Evolutionary conservation across 371 early-diverging fungal species (phyloP).

Genomic region (Lichtheimia corymbifera): DNA sequence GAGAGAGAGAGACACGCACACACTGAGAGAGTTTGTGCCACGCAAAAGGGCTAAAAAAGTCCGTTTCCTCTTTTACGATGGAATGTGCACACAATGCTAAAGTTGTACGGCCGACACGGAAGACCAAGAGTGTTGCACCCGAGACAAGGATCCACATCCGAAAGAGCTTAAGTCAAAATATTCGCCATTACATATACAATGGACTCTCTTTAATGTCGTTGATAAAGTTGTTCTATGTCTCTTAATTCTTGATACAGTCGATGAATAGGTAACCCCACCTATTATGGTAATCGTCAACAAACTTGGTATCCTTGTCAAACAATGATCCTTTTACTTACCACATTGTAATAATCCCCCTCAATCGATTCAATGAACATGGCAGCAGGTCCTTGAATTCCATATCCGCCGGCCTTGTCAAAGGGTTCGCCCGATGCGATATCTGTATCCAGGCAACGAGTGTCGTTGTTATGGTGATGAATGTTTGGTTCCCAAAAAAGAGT

Average conservation of each 20-base stretch:
- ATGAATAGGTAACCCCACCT: slow-evolving; percentile 48
- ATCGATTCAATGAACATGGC: slow-evolving; percentile 75
- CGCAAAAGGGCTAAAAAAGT: too few species aligned
- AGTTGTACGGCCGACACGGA: too few species aligned
- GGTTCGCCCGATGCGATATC: slow-evolving; percentile 48
- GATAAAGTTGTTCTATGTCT: slow-evolving; percentile 1
- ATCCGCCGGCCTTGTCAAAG: slow-evolving; percentile 84
- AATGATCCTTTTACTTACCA: slow-evolving; percentile 38
- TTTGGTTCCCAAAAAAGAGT: neutral
- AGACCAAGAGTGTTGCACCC: too few species aligned
- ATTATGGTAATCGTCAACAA: neutral
- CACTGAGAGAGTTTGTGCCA: too few species aligned
- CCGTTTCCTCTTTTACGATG: too few species aligned
- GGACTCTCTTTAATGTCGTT: neutral
- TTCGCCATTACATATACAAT: too few species aligned
- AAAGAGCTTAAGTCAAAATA: too few species aligned
- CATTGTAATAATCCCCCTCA: slow-evolving; percentile 76
- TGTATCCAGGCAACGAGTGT: slow-evolving; percentile 14
- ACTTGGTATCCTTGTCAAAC: slow-evolving; percentile 5
- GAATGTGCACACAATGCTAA: too few species aligned
- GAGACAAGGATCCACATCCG: too few species aligned
- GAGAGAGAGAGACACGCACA: too few species aligned
- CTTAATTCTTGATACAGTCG: slow-evolving; percentile 33
- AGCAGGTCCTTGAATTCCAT: slow-evolving; percentile 83
- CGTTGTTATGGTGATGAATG: neutral